Evolutionary conservation across 441 rosid species (phyloP), one percentile per base, ranked within the genome.

Genomic region (Biscutella auriculata): DNA sequence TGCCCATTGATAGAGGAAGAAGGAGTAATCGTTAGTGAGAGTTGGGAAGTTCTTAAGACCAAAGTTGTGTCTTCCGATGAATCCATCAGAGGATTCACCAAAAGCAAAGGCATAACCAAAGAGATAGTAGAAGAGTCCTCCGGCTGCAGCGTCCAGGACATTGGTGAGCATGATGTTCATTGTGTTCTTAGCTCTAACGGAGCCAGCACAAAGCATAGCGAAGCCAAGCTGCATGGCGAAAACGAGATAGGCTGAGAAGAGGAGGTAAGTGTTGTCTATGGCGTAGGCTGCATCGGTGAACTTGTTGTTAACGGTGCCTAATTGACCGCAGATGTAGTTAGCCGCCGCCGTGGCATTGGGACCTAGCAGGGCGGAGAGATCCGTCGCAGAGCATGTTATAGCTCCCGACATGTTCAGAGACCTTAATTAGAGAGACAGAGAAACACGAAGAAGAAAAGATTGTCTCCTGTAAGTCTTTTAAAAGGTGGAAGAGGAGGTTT

Each of bases 161-260:
- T 85, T 88, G 10, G 97, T 75, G 19, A 85, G 97, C 92, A 83
- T 85, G 44, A 83, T 83, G 70, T 85, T 83, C 82, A 79, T 76
- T 26, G 96, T 88, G 59, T 83, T 88, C 71, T 85, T 85, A 63
- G 92, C 91, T 15, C 92, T 61, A 40, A 84, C 89, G 0, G 97
- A 86, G 14, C 97, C 97, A 2, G 97, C 95, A 53, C 95, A 84
- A 33, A 88, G 77, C 97, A 88, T 84, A 75, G 95, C 95, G 45
- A 85, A 88, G 9, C 97, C 97, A 19, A 86, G 90, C 57, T 88
- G 97, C 97, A 88, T 88, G 4, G 82, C 53, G 60, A 88, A 86
- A 49, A 88, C 97, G 45, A 85, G 68, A 53, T 88, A 85, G 4
- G 92, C 97, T 4, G 97, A 88, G 75, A 83, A 88, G 65, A 88